These are phyloP conservation scores for Colletotrichum sp. DNA, from an alignment of 2,329 filamentous ascomycete species.

Conservation along the genomic window DNA sequence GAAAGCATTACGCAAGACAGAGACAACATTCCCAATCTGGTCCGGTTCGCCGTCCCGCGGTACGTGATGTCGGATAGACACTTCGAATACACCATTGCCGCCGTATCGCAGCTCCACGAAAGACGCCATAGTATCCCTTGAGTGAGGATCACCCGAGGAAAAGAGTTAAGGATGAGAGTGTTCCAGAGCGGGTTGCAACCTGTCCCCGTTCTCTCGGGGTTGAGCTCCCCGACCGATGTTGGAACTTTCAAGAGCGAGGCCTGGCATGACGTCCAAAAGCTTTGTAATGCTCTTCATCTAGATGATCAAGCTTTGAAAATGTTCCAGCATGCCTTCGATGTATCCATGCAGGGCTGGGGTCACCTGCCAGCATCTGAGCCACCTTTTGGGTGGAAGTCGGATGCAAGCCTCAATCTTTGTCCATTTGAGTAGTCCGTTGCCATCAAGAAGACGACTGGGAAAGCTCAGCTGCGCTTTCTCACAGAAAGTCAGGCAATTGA, in stretches of 20 bases:
- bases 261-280: background rate
- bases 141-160: background rate
- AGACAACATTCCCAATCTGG: background rate
- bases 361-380: background rate
- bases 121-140: background rate
- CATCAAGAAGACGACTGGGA: background rate
- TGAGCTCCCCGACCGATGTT: background rate
- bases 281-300: background rate
- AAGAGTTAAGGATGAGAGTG: background rate
- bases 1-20: background rate
- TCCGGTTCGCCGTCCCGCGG: background rate
- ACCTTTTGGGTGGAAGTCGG: background rate
- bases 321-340: background rate
- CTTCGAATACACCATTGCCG: background rate
- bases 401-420: background rate
- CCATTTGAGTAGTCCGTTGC: background rate
- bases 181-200: background rate
- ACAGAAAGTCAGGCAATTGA: background rate
- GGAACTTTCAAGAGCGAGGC: background rate
- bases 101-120: background rate
- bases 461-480: background rate
- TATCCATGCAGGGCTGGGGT: background rate
- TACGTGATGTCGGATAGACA: background rate
- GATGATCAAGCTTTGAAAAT: background rate
- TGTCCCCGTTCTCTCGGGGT: background rate